Conservation (phyloP, 2,329 filamentous ascomycete genomes). For the Didymosphaeria variabile region DNA sequence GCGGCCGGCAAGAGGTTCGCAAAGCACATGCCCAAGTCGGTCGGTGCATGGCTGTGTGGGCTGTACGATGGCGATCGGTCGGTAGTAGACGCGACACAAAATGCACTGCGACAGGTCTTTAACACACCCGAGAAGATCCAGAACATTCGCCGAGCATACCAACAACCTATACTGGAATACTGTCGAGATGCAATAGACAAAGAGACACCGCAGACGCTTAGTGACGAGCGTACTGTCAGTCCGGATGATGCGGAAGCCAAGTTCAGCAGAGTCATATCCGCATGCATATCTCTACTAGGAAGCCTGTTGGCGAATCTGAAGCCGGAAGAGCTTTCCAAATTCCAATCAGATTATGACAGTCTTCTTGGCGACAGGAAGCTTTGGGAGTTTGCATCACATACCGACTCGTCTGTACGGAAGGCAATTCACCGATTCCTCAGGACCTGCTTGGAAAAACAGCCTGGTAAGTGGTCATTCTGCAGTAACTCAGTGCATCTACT, state of each 20-base stretch:
- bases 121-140: slow-evolving; percentile 79
- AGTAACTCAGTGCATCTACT: background rate
- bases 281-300: slow-evolving; percentile 64
- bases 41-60: slow-evolving; percentile 91
- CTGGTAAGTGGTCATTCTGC: slow-evolving; percentile 33
- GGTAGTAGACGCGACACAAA: slow-evolving; percentile 78
- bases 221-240: slow-evolving; percentile 86
- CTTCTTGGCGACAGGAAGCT: slow-evolving; percentile 71
- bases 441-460: slow-evolving; percentile 60
- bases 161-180: slow-evolving; percentile 81
- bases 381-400: slow-evolving; percentile 67
- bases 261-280: slow-evolving; percentile 79
- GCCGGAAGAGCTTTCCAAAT: slow-evolving; percentile 66
- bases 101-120: slow-evolving; percentile 79
- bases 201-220: slow-evolving; percentile 83
- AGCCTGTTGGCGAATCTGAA: slow-evolving; percentile 59
- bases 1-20: slow-evolving; percentile 82
- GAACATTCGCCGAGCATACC: slow-evolving; percentile 82
- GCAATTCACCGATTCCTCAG: slow-evolving; percentile 66
- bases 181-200: slow-evolving; percentile 78
- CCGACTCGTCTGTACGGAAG: slow-evolving; percentile 66
- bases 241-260: slow-evolving; percentile 86
- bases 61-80: slow-evolving; percentile 84
- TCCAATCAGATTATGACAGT: slow-evolving; percentile 68
- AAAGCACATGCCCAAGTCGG: slow-evolving; percentile 76